These are phyloP conservation scores for Albugo candida DNA, from an alignment of 352 stramenopile species.

Conservation along the genomic window DNA sequence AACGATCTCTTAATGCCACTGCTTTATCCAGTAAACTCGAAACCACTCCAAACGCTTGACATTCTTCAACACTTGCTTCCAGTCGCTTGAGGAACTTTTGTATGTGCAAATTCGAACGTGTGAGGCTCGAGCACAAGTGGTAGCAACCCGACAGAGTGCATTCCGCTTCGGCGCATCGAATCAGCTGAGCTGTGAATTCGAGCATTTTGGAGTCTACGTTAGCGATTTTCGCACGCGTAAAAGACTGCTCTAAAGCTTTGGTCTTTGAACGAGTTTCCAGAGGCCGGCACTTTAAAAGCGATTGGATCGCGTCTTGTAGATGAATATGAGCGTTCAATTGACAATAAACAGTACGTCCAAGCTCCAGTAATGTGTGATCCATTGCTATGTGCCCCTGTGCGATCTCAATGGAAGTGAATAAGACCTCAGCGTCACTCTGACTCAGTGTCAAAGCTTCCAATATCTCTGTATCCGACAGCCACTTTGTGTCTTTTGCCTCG, in stretches of 20 bases:
- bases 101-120: constrained; percentile 14
- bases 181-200: constrained; percentile 29
- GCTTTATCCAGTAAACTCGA: constrained; percentile 33
- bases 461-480: too few species aligned
- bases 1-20: constrained; percentile 20
- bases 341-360: constrained; percentile 36
- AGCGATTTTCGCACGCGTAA: constrained; percentile 26
- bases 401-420: constrained; percentile 52
- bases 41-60: constrained; percentile 22
- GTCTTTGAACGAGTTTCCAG: constrained; percentile 55
- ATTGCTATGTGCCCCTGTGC: constrained; percentile 32
- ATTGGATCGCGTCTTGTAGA: constrained; percentile 64
- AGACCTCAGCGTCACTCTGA: constrained; percentile 45
- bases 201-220: constrained; percentile 32
- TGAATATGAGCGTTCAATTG: constrained; percentile 47
- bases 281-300: constrained; percentile 35
- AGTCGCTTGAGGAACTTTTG: constrained; percentile 11
- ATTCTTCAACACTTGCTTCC: constrained; percentile 36
- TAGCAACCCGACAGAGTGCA: constrained; percentile 64
- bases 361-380: constrained; percentile 26
- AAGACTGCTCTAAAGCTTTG: constrained; percentile 30
- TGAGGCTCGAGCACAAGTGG: constrained; percentile 28
- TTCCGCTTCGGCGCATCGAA: constrained; percentile 55
- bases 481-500: too few species aligned
- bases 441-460: constrained; percentile 9